phyloP scores from a whole-genome alignment of 306 rosid genomes.

The Arachis stenosperma region DNA sequence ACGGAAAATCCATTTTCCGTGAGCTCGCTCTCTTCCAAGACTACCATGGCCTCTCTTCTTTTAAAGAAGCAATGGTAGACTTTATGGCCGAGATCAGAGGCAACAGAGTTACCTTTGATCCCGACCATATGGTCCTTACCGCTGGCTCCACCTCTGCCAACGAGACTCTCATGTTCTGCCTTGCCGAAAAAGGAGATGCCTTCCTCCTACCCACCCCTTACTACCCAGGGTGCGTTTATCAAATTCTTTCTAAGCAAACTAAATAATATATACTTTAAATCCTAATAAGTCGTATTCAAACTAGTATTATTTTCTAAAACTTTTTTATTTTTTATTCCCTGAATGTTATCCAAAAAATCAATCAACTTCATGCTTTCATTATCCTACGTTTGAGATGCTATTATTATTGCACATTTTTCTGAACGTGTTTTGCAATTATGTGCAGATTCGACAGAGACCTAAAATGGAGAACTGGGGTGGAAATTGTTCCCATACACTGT shows the following conservation, averaged over 20 bases:
- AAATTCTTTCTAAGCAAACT: too few relatives aligned
- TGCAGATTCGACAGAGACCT: conserved; percentile 85
- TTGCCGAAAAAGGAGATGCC: conserved; percentile 72
- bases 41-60: conserved; percentile 82
- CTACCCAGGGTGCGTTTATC: conserved; percentile 65
- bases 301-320: too few relatives aligned
- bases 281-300: too few relatives aligned
- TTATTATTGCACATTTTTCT: background rate
- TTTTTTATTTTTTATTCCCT: too few relatives aligned
- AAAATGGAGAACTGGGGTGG: conserved; percentile 80
- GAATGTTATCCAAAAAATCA: too few relatives aligned
- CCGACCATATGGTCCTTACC: conserved; percentile 69
- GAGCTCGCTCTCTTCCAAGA: conserved; percentile 97
- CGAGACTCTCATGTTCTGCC: conserved; percentile 82
- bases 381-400: background rate
- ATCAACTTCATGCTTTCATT: background rate
- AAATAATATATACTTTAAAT: too few relatives aligned
- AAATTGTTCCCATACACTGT: conserved; percentile 85
- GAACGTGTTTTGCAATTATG: conserved; percentile 39
- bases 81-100: conserved; percentile 85
- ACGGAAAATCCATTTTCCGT: conserved; percentile 76
- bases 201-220: conserved; percentile 86
- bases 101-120: conserved; percentile 63
- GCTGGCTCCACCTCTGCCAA: conserved; percentile 90
- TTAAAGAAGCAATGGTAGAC: conserved; percentile 77